Conservation (phyloP, 2,329 filamentous ascomycete species). For the Pseudophaeomoniella oleicola region DNA sequence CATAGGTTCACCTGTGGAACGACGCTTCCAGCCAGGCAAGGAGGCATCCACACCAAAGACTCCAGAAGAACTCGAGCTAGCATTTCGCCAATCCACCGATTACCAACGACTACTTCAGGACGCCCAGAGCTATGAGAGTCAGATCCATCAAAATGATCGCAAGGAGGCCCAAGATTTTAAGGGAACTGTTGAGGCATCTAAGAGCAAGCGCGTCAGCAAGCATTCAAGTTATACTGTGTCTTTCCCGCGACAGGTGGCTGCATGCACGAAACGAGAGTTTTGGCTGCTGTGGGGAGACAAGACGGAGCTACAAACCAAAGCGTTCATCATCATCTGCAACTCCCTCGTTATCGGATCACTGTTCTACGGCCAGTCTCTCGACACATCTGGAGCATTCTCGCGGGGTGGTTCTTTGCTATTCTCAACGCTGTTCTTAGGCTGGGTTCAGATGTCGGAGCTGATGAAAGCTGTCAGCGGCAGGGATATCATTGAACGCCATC, state of each 20-base stretch:
- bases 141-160: conserved; percentile 41
- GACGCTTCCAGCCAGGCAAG: conserved; percentile 50
- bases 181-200: conserved; percentile 47
- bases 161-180: conserved; percentile 51
- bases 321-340: conserved; percentile 64
- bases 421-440: conserved; percentile 50
- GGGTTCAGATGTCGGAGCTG: conserved; percentile 63
- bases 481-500: conserved; percentile 52
- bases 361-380: conserved; percentile 53
- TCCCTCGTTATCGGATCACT: conserved; percentile 62
- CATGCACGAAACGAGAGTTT: conserved; percentile 53
- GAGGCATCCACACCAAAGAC: conserved; percentile 56
- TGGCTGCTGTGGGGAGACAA: conserved; percentile 67
- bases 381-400: conserved; percentile 48
- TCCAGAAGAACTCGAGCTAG: conserved; percentile 50
- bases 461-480: conserved; percentile 63
- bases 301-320: conserved; percentile 61
- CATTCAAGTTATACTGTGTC: conserved; percentile 66
- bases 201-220: conserved; percentile 53
- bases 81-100: conserved; percentile 48
- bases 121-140: conserved; percentile 44
- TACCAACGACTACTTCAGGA: conserved; percentile 49
- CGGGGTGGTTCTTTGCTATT: conserved; percentile 52
- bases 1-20: conserved; percentile 58
- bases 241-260: conserved; percentile 51